Percentiles rank a stretch among this genome's conserved stretches.
Conservation (phyloP, 2,329 filamentous ascomycete genomes). For the Fusarium cyanostomum region DNA sequence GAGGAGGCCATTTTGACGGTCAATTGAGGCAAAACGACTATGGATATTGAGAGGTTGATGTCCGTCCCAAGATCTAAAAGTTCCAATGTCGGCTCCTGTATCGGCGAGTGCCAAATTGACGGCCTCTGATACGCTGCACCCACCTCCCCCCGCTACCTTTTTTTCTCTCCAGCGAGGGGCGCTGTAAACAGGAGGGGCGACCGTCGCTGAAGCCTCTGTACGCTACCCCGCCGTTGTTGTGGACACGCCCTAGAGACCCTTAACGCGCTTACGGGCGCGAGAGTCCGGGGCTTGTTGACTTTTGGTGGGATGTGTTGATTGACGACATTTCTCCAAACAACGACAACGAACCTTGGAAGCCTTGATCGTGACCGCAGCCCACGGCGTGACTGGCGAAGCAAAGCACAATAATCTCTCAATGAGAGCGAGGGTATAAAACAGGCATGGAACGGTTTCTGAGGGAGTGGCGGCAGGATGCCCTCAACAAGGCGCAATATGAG, state of each 20-base stretch:
- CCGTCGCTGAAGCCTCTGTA: conserved; percentile 20
- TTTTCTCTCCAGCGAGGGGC: conserved; percentile 24
- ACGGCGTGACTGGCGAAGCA: neutral
- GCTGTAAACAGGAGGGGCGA: conserved; percentile 15
- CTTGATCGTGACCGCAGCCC: conserved; percentile 1
- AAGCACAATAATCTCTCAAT: neutral
- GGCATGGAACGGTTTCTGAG: conserved; percentile 92
- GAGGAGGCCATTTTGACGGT: conserved; percentile 40
- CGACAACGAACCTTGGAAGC: too few species aligned
- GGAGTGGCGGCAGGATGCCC: conserved; percentile 93
- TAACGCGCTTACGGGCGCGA: conserved; percentile 30
- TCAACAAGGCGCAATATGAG: conserved; percentile 96
- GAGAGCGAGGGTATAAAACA: conserved; percentile 6
- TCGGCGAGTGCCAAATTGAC: conserved; percentile 44
- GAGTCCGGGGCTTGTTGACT: conserved; percentile 36
- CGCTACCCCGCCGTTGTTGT: conserved; percentile 46
- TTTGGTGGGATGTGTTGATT: conserved; percentile 36
- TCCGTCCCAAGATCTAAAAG: conserved; percentile 13
- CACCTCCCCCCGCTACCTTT: conserved; percentile 28
- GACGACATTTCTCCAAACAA: conserved; percentile 30
- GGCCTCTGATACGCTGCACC: conserved; percentile 38
- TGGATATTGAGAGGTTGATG: conserved; percentile 3
- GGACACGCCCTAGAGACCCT: conserved; percentile 27
- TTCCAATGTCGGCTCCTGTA: conserved; percentile 42
- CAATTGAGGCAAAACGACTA: conserved; percentile 15